phyloP scores from a whole-genome alignment of 768 basidiomycete species.

The Trichaptum fuscoviolaceum region DNA sequence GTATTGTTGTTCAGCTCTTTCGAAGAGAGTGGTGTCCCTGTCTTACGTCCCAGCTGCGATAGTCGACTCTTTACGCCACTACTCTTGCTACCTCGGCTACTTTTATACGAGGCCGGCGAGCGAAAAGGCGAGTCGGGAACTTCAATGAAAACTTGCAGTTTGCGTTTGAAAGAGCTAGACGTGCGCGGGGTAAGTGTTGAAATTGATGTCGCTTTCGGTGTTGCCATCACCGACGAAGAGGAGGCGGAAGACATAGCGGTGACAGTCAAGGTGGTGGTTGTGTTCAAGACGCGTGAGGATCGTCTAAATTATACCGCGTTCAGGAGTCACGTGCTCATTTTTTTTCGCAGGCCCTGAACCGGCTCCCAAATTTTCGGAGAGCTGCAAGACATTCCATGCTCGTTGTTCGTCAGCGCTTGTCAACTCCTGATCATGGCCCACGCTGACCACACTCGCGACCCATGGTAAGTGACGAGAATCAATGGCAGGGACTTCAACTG shows the following conservation, averaged over 20 bases:
- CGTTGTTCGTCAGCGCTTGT: slow-evolving; percentile 12
- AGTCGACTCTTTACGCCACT: neutral
- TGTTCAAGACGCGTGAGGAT: slow-evolving; percentile 10
- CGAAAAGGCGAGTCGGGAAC: neutral
- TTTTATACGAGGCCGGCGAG: neutral
- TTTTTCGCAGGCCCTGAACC: slow-evolving; percentile 26
- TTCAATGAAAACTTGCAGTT: slow-evolving; percentile 19
- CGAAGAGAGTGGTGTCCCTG: neutral
- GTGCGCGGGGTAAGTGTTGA: slow-evolving; percentile 24
- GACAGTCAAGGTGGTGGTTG: slow-evolving; percentile 2
- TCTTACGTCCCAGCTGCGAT: neutral
- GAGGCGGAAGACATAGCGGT: slow-evolving; percentile 6
- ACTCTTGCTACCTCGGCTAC: neutral
- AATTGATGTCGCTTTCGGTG: neutral
- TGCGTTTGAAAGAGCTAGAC: slow-evolving; percentile 43
- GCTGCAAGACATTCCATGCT: neutral
- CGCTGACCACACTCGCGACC: slow-evolving; percentile 92
- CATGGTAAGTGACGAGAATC: slow-evolving; percentile 53
- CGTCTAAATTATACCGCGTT: slow-evolving; percentile 19
- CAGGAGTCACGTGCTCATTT: slow-evolving; percentile 22
- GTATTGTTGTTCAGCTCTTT: neutral
- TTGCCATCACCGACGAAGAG: slow-evolving; percentile 7
- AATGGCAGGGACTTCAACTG: neutral
- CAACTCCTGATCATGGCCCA: slow-evolving; percentile 55
- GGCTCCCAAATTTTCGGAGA: slow-evolving; percentile 6